A percentile compares a stretch with the other conserved stretches of the same genome.
Conservation (phyloP, 2,329 filamentous ascomycete species). For the Ramularia collo-cygni region DNA sequence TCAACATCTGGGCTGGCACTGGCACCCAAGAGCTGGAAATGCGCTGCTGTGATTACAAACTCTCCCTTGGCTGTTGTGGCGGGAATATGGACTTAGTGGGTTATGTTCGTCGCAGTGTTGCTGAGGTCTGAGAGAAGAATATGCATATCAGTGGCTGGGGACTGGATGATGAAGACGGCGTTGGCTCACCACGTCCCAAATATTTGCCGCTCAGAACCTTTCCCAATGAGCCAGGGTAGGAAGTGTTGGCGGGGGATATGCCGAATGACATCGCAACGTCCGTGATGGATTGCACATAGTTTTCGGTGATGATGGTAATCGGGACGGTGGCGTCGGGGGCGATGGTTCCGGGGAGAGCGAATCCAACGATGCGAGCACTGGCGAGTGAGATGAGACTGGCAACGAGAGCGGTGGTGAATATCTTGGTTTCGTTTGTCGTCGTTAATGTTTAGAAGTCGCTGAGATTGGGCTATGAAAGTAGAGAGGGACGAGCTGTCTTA, state of each 20-base stretch:
- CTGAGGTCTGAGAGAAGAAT: slow-evolving; percentile 10
- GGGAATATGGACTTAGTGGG: slow-evolving; percentile 17
- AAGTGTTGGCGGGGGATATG: slow-evolving; percentile 3
- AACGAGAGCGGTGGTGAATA: slow-evolving; percentile 8
- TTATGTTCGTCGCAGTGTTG: slow-evolving; percentile 16
- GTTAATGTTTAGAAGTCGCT: too few species aligned
- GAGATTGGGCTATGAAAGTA: too few species aligned
- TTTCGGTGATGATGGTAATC: slow-evolving; percentile 35
- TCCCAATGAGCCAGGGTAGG: slow-evolving; percentile 9
- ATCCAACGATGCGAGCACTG: slow-evolving; percentile 39
- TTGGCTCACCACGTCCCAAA: slow-evolving; percentile 12
- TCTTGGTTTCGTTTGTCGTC: neutral
- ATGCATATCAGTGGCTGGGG: neutral
- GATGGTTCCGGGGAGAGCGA: slow-evolving; percentile 38
- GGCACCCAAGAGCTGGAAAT: slow-evolving; percentile 16
- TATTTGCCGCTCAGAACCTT: slow-evolving; percentile 9
- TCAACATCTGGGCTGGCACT: slow-evolving; percentile 3
- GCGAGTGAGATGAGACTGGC: slow-evolving; percentile 12
- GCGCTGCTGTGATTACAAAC: slow-evolving; percentile 11
- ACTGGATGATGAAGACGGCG: neutral
- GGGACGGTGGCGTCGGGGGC: slow-evolving; percentile 33
- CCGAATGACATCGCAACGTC: slow-evolving; percentile 43
- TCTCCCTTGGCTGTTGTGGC: slow-evolving; percentile 5
- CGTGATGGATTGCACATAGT: slow-evolving; percentile 41
- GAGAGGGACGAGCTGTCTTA: too few species aligned